Evolutionary conservation across 176 grass and related monocot species (phyloP).

Genomic region (Ananas comosus): DNA sequence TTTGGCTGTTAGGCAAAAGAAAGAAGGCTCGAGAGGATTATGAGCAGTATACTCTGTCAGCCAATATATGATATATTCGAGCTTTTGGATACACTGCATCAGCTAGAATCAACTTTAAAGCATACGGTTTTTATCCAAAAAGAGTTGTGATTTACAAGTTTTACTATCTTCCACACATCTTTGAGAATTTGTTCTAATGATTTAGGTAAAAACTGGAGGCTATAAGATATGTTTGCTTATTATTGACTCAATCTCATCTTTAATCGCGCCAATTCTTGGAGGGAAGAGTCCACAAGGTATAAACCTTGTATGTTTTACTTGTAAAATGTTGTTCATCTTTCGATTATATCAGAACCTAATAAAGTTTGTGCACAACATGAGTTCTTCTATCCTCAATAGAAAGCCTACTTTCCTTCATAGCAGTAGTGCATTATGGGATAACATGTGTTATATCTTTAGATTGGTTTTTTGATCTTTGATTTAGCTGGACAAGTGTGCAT

Average conservation of each 20-base stretch:
- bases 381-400: too few species aligned
- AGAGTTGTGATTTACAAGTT: not conserved
- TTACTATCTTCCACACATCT: conserved; percentile 10
- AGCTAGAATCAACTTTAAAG: conserved; percentile 56
- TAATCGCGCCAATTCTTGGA: conserved; percentile 64
- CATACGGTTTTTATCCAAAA: conserved; percentile 31
- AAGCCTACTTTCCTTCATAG: too few species aligned
- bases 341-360: not conserved
- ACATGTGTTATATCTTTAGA: not conserved
- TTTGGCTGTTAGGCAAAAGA: conserved; percentile 40
- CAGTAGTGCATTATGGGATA: too few species aligned
- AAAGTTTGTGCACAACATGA: too few species aligned
- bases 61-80: conserved; percentile 85
- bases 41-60: conserved; percentile 62
- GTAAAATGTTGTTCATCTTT: not conserved
- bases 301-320: conserved; percentile 14
- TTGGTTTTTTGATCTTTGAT: not conserved
- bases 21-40: conserved; percentile 37
- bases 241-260: conserved; percentile 79
- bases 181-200: conserved; percentile 9
- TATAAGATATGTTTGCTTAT: conserved; percentile 64
- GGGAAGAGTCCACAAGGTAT: conserved; percentile 87
- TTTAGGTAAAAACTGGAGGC: conserved; percentile 37
- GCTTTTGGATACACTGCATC: conserved; percentile 59
- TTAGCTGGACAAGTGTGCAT: not conserved